A percentile compares a stretch with the other conserved stretches of the same genome.
phyloP scores from a whole-genome alignment of 768 basidiomycete species.

The Baorangia bicolor region DNA sequence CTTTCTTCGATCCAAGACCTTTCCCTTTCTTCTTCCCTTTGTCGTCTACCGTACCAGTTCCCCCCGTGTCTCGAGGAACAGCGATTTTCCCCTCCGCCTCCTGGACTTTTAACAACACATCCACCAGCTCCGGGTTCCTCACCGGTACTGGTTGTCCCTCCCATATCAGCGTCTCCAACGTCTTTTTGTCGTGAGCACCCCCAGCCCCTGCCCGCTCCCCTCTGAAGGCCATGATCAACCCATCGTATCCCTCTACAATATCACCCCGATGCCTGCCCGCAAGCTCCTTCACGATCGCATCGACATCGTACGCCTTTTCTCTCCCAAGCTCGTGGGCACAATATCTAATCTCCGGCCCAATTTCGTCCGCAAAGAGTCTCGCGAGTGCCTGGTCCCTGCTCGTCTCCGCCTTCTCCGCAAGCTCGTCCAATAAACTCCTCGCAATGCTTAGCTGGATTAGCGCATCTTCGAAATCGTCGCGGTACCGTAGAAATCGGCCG shows the following conservation, averaged over 20 bases:
- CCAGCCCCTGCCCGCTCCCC: constrained; percentile 38
- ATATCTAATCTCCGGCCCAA: constrained; percentile 89
- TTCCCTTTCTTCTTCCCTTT: constrained; percentile 38
- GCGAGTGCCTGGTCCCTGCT: constrained; percentile 88
- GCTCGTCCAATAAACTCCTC: constrained; percentile 65
- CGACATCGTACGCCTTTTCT: constrained; percentile 77
- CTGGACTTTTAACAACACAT: constrained; percentile 80
- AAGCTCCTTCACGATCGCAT: constrained; percentile 67
- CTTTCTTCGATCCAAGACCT: constrained; percentile 56
- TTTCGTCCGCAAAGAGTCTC: constrained; percentile 77
- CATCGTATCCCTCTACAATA: constrained; percentile 64
- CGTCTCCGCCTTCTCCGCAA: constrained; percentile 61
- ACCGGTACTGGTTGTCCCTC: constrained; percentile 83
- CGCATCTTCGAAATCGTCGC: constrained; percentile 73
- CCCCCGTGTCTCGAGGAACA: constrained; percentile 28
- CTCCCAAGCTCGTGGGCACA: constrained; percentile 87
- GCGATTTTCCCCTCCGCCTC: constrained; percentile 65
- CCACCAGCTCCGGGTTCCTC: constrained; percentile 88
- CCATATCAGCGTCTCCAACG: constrained; percentile 66
- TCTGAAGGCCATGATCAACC: constrained; percentile 50
- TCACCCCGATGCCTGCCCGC: constrained; percentile 54
- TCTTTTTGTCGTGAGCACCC: constrained; percentile 46
- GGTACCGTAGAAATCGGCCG: constrained; percentile 78
- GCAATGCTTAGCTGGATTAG: constrained; percentile 78
- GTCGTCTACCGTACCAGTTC: constrained; percentile 27